These are phyloP conservation scores for Mycena pura DNA, from an alignment of 768 basidiomycete genomes.

Conservation along the genomic window DNA sequence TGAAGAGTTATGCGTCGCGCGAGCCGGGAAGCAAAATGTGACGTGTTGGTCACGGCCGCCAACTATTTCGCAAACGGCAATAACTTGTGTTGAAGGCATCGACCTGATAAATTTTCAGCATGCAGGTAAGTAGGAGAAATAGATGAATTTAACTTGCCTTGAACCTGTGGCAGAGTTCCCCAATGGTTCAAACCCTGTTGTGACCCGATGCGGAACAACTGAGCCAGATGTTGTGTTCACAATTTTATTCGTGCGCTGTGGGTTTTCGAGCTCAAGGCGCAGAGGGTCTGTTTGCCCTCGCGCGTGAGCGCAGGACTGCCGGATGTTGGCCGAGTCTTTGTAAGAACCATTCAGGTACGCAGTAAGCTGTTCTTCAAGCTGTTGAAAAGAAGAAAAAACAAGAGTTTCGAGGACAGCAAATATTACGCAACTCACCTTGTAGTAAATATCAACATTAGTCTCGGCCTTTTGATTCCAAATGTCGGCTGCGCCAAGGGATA, in stretches of 20 bases:
- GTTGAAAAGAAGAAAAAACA: not conserved
- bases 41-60: no score
- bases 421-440: conserved; percentile 2
- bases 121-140: no score
- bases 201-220: conserved; percentile 2
- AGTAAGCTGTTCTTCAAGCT: conserved; percentile 15
- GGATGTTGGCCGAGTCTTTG: conserved; percentile 7
- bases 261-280: not conserved
- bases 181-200: not conserved
- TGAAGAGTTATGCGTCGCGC: no score
- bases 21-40: no score
- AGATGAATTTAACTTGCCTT: not conserved
- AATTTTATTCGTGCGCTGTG: conserved; percentile 1
- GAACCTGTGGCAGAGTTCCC: not conserved
- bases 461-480: conserved; percentile 6
- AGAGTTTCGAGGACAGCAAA: not conserved
- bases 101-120: no score
- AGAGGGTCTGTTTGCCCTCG: not conserved
- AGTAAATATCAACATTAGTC: not conserved
- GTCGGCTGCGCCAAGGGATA: not conserved
- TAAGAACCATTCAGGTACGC: conserved; percentile 5
- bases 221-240: not conserved
- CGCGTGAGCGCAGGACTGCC: conserved; percentile 4
- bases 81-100: no score
- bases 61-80: no score